phyloP scores from a whole-genome alignment of 306 rosid species.

The Prosopis cineraria region DNA sequence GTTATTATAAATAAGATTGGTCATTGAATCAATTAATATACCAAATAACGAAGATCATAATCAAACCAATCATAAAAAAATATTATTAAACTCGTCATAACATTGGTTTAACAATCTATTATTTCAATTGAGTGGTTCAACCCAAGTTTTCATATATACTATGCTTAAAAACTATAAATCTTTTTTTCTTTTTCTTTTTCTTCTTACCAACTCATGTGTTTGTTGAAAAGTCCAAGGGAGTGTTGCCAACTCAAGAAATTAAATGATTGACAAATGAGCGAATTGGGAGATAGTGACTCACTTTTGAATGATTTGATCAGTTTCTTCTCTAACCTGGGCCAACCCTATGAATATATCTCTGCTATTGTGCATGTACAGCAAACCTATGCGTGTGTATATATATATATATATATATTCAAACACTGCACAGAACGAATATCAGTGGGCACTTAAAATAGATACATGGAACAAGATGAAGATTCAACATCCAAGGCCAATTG shows the following conservation, averaged over 20 bases:
- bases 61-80: too few relatives aligned
- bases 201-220: background rate
- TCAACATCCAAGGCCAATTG: background rate
- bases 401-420: background rate
- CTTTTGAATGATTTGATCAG: conserved; percentile 37
- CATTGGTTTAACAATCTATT: too few relatives aligned
- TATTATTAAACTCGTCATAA: too few relatives aligned
- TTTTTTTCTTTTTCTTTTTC: too few relatives aligned
- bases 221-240: conserved; percentile 25
- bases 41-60: too few relatives aligned
- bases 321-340: conserved; percentile 21
- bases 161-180: too few relatives aligned
- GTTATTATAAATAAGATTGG: too few relatives aligned
- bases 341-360: conserved; percentile 25
- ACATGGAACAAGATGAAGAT: background rate
- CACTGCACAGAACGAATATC: background rate
- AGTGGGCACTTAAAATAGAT: background rate
- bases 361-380: background rate
- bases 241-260: conserved; percentile 18
- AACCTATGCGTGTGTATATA: background rate
- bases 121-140: too few relatives aligned
- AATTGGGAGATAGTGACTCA: conserved; percentile 11
- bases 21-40: too few relatives aligned
- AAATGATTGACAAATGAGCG: conserved; percentile 19
- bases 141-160: too few relatives aligned